Percentiles rank a stretch among this genome's conserved stretches.
Conservation (phyloP, 257 asterid genomes). For the Forsythia suspensa region DNA sequence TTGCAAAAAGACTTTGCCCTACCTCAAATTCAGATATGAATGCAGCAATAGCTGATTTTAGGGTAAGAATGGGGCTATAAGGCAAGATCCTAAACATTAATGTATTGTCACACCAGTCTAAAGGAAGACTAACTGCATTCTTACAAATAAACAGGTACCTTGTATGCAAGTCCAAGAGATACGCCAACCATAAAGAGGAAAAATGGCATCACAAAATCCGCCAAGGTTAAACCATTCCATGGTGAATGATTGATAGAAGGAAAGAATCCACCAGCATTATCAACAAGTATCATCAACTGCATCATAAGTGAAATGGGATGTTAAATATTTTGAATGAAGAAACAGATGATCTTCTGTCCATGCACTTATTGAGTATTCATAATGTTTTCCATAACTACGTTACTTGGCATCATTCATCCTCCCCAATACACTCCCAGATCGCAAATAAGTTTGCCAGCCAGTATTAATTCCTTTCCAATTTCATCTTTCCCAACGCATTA, state of each 20-base stretch:
- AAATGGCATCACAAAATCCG: conserved; percentile 80
- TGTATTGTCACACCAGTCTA: not conserved
- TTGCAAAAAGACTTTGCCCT: not conserved
- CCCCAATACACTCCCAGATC: not conserved
- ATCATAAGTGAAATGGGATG: conserved; percentile 7
- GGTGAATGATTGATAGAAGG: conserved; percentile 77
- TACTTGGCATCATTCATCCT: not conserved
- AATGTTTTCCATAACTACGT: not conserved
- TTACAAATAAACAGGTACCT: conserved; percentile 36
- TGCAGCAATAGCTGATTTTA: not conserved
- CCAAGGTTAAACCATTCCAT: conserved; percentile 73
- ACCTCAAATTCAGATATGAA: not conserved
- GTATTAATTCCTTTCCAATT: not conserved
- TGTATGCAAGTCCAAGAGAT: conserved; percentile 66
- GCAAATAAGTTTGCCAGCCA: not conserved
- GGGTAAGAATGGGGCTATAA: not conserved
- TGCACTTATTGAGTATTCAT: not conserved
- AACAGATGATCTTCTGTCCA: not conserved
- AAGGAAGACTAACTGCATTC: not conserved
- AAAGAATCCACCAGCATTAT: conserved; percentile 60
- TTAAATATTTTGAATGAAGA: not conserved
- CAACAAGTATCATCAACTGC: conserved; percentile 76
- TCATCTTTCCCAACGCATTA: not conserved
- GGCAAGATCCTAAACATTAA: not conserved
- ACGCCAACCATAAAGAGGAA: conserved; percentile 78